A percentile compares a stretch with the other conserved stretches of the same genome.
Evolutionary conservation across 2,329 filamentous ascomycete species (phyloP).

Genomic region (Venturia aucupariae): DNA sequence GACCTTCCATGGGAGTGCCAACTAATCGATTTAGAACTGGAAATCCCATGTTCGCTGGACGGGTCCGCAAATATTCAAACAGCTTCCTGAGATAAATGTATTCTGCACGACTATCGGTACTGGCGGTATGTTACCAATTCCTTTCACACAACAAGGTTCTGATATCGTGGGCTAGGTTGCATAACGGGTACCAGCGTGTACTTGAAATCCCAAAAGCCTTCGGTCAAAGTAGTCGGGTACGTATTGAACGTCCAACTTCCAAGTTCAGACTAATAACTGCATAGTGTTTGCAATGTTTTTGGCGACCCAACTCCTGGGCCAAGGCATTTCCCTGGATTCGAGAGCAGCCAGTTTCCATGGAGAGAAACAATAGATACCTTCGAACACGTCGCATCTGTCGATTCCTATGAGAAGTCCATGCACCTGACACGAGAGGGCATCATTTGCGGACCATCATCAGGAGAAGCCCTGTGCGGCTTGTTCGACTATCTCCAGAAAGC

Average conservation of each 20-base stretch:
- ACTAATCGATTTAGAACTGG: conserved; percentile 36
- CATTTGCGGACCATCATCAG: conserved; percentile 52
- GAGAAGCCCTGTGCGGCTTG: conserved; percentile 47
- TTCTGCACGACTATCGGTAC: conserved; percentile 51
- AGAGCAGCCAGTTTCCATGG: conserved; percentile 49
- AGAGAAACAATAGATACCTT: conserved; percentile 44
- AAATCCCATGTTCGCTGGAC: conserved; percentile 50
- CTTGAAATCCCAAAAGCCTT: conserved; percentile 16
- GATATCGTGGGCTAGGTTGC: neutral
- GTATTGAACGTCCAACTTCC: conserved; percentile 22
- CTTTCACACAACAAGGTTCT: neutral
- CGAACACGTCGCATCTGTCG: conserved; percentile 46
- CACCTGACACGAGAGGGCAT: conserved; percentile 48
- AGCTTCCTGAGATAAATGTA: conserved; percentile 47
- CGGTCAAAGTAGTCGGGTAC: conserved; percentile 19
- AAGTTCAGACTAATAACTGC: conserved; percentile 5
- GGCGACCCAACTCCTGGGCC: conserved; percentile 52
- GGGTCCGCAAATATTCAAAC: conserved; percentile 47
- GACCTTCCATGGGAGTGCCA: conserved; percentile 18
- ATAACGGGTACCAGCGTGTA: conserved; percentile 17
- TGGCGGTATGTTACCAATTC: conserved; percentile 29
- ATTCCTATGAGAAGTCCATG: conserved; percentile 46
- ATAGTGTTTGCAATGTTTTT: conserved; percentile 46
- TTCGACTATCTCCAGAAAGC: conserved; percentile 42
- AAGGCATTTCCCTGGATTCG: conserved; percentile 41